phyloP scores from a whole-genome alignment of 148 eudicot genomes.

The Amaranthus hypochondriacus region DNA sequence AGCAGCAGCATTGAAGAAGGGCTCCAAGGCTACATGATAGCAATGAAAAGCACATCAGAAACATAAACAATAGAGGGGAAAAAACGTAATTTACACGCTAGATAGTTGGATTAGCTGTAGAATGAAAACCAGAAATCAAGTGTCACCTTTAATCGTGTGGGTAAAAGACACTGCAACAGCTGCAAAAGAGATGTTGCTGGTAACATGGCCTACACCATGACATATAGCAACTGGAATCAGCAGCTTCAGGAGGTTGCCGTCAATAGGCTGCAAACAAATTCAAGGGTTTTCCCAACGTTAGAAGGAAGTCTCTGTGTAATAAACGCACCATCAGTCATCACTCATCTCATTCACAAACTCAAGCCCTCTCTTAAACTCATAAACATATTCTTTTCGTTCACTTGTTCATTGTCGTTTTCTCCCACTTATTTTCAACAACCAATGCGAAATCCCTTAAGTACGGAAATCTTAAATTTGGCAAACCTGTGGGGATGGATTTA shows the following conservation, averaged over 20 bases:
- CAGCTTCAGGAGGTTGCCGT: slow-evolving; percentile 69
- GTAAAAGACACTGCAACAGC: slow-evolving; percentile 99
- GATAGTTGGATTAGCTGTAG: not conserved
- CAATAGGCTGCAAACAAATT: slow-evolving; percentile 64
- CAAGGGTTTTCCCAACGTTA: not conserved
- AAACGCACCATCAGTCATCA: not conserved
- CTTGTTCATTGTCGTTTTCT: too few relatives aligned
- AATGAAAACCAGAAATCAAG: not conserved
- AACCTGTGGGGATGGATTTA: too few relatives aligned
- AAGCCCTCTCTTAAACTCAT: too few relatives aligned
- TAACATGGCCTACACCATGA: slow-evolving; percentile 91
- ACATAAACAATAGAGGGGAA: not conserved
- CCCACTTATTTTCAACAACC: too few relatives aligned
- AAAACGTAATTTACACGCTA: not conserved
- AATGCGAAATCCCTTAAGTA: too few relatives aligned
- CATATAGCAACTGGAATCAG: slow-evolving; percentile 92
- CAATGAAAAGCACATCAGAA: slow-evolving; percentile 3
- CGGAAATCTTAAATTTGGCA: too few relatives aligned
- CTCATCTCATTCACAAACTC: too few relatives aligned
- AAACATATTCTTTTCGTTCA: too few relatives aligned
- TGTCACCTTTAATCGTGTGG: slow-evolving; percentile 87
- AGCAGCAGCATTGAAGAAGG: slow-evolving; percentile 99
- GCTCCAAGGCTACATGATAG: slow-evolving; percentile 73
- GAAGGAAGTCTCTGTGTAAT: not conserved
- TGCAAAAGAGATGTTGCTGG: slow-evolving; percentile 97